A percentile compares a stretch with the other conserved stretches of the same genome.
phyloP scores from a whole-genome alignment of 257 asterid genomes.

The Catharanthus roseus region DNA sequence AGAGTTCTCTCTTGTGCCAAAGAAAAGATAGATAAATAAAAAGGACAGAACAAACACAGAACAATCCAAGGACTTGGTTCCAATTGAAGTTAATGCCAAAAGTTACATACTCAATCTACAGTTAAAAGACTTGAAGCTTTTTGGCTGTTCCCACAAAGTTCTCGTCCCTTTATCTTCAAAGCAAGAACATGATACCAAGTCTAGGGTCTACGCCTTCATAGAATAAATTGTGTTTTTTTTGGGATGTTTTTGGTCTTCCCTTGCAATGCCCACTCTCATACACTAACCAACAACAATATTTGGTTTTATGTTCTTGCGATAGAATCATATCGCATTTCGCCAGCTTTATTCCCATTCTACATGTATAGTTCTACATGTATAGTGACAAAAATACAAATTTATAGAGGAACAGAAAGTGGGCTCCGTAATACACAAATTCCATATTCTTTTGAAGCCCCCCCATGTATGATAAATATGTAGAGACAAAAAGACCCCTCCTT shows the following conservation, averaged over 20 bases:
- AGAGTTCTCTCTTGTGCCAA: no score
- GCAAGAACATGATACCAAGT: constrained; percentile 17
- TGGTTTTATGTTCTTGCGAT: constrained; percentile 6
- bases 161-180: background rate
- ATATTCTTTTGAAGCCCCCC: constrained; percentile 26
- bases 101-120: background rate
- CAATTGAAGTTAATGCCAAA: background rate
- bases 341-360: constrained; percentile 26
- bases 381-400: constrained; percentile 29
- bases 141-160: constrained; percentile 7
- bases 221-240: constrained; percentile 1
- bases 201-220: constrained; percentile 10
- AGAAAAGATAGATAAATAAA: no score
- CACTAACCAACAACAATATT: constrained; percentile 5
- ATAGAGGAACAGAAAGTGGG: constrained; percentile 9
- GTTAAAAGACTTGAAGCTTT: background rate
- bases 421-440: constrained; percentile 28
- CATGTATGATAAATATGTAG: constrained; percentile 31
- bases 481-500: constrained; percentile 34
- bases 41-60: no score
- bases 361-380: constrained; percentile 26
- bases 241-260: constrained; percentile 12
- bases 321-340: constrained; percentile 8
- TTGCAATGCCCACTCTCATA: constrained; percentile 10
- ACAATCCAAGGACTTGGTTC: background rate